Conservation (phyloP, 305 asterid genomes). For the Rubia peregrina region DNA sequence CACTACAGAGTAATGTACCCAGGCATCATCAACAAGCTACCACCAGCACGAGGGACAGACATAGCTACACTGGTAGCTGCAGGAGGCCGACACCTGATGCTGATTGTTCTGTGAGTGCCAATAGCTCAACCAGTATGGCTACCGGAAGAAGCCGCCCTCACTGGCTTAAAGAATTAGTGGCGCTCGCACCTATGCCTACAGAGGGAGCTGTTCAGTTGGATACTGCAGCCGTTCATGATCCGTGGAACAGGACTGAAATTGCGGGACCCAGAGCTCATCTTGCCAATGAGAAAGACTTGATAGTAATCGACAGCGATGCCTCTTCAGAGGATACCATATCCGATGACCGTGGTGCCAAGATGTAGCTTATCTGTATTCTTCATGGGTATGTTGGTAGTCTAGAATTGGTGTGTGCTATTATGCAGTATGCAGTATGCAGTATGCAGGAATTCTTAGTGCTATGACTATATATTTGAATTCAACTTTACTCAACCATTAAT, state of each 20-base stretch:
- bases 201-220: conserved; percentile 9
- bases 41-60: conserved; percentile 17
- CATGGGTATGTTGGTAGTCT: neutral
- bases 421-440: neutral
- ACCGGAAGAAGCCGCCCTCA: conserved; percentile 41
- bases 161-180: conserved; percentile 57
- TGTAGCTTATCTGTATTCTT: conserved; percentile 10
- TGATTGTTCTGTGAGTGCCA: conserved; percentile 25
- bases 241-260: conserved; percentile 1
- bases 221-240: conserved; percentile 8
- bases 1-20: conserved; percentile 14
- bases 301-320: conserved; percentile 52
- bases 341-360: conserved; percentile 36
- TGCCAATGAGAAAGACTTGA: conserved; percentile 28
- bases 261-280: conserved; percentile 11
- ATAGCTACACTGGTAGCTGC: conserved; percentile 13
- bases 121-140: conserved; percentile 15
- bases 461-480: neutral
- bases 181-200: conserved; percentile 27
- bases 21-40: conserved; percentile 22
- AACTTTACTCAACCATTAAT: neutral
- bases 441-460: neutral
- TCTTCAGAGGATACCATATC: conserved; percentile 82
- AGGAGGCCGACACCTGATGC: conserved; percentile 20
- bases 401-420: neutral